Percentiles rank a stretch among this genome's conserved stretches.
Evolutionary conservation across 1,284 basidiomycete species (phyloP).

Genomic region (Anthracocystis setariae): DNA sequence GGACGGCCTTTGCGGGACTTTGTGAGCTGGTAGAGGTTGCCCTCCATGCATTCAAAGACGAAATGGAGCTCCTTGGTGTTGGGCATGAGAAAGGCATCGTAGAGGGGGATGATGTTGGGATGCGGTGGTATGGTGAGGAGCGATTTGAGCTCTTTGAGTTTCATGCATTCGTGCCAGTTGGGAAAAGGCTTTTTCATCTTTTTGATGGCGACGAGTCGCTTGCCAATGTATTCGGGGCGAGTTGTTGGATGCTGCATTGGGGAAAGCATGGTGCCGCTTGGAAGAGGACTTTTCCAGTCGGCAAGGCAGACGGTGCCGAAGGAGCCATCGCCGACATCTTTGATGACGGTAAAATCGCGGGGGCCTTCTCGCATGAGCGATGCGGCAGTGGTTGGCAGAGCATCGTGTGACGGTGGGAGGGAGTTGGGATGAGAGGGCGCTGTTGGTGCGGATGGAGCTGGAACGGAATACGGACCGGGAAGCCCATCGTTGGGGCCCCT

Average conservation of each 20-base stretch:
- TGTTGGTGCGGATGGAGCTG: slow-evolving; percentile 1
- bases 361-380: slow-evolving; percentile 60
- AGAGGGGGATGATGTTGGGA: slow-evolving; percentile 96
- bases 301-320: slow-evolving; percentile 97
- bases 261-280: slow-evolving; percentile 64
- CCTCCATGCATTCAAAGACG: slow-evolving; percentile 99
- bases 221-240: slow-evolving; percentile 91
- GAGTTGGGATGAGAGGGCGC: slow-evolving; percentile 2
- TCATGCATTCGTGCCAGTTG: slow-evolving; percentile 95
- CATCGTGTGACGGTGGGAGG: slow-evolving; percentile 28
- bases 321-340: slow-evolving; percentile 63
- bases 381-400: slow-evolving; percentile 58
- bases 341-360: slow-evolving; percentile 63
- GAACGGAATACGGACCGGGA: slow-evolving; percentile 7
- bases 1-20: slow-evolving; percentile 93
- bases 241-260: slow-evolving; percentile 72
- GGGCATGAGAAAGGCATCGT: slow-evolving; percentile 97
- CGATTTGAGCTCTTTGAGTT: slow-evolving; percentile 96
- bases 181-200: slow-evolving; percentile 98
- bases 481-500: slow-evolving; percentile 14
- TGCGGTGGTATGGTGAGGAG: slow-evolving; percentile 92
- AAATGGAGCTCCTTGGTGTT: slow-evolving; percentile 95
- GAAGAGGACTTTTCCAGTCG: slow-evolving; percentile 95
- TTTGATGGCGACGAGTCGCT: slow-evolving; percentile 95
- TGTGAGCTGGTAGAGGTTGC: slow-evolving; percentile 98